These are phyloP conservation scores for Xylaria scruposa DNA, from an alignment of 495 filamentous ascomycete species.

Conservation along the genomic window DNA sequence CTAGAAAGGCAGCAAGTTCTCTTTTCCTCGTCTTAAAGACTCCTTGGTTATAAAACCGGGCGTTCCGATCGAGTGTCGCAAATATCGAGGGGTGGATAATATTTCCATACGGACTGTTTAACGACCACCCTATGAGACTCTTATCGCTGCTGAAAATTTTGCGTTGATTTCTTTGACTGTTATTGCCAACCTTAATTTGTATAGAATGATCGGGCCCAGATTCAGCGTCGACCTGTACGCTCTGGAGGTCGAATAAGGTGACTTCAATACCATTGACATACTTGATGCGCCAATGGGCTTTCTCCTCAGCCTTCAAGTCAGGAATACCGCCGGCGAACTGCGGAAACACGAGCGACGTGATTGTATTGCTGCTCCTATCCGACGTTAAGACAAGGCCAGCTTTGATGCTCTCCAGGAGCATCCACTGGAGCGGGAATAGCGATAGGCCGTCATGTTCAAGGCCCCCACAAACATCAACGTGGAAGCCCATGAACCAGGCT, in stretches of 20 bases:
- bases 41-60: conserved; percentile 2
- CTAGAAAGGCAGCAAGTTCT: neutral
- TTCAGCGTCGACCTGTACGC: neutral
- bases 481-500: conserved; percentile 9
- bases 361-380: neutral
- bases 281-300: conserved; percentile 24
- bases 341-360: neutral
- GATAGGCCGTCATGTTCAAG: conserved; percentile 38
- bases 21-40: conserved; percentile 7
- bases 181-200: neutral
- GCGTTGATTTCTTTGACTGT: neutral
- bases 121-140: neutral
- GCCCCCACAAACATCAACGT: conserved; percentile 4
- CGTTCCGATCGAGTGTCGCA: conserved; percentile 33
- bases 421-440: conserved; percentile 45
- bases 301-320: conserved; percentile 2
- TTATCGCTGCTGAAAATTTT: neutral
- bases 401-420: conserved; percentile 37
- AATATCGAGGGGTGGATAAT: conserved; percentile 44
- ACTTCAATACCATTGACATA: conserved; percentile 35
- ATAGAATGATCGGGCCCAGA: conserved; percentile 5
- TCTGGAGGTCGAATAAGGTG: conserved; percentile 40
- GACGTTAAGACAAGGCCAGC: conserved; percentile 28
- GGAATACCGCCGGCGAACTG: conserved; percentile 7
- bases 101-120: conserved; percentile 30